Percentiles rank a stretch among this genome's conserved stretches.
Conservation (phyloP, 2,329 filamentous ascomycete species). For the Aphanocladium album region DNA sequence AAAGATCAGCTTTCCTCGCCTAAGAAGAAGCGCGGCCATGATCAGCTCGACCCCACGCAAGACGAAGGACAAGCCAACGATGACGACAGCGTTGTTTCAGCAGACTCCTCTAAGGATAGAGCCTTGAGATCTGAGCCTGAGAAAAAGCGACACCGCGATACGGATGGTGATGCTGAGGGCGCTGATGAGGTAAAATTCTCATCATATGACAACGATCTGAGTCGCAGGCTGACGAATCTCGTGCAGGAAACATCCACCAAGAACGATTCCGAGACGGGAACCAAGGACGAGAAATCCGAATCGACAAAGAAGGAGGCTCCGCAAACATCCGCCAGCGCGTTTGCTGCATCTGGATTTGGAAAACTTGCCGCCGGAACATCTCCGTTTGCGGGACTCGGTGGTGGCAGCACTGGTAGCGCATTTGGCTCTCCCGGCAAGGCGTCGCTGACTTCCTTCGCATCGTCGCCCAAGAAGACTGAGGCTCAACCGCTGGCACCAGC, state of each 20-base stretch:
- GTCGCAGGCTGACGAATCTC: constrained; percentile 10
- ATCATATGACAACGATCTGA: background rate
- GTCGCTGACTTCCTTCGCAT: constrained; percentile 30
- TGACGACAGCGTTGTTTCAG: constrained; percentile 36
- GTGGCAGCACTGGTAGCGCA: constrained; percentile 40
- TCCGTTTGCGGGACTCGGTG: constrained; percentile 57
- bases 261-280: background rate
- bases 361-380: constrained; percentile 60
- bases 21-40: constrained; percentile 61
- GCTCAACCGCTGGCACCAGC: constrained; percentile 25
- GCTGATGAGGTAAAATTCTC: constrained; percentile 3
- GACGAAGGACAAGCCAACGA: constrained; percentile 37
- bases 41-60: constrained; percentile 50
- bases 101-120: constrained; percentile 44
- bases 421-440: constrained; percentile 44
- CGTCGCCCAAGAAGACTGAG: constrained; percentile 22
- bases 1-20: constrained; percentile 52
- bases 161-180: constrained; percentile 28
- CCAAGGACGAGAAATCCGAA: constrained; percentile 11
- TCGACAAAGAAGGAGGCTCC: constrained; percentile 22
- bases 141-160: constrained; percentile 59
- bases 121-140: constrained; percentile 49
- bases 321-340: constrained; percentile 54
- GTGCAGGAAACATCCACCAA: background rate
- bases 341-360: constrained; percentile 64